phyloP scores from a whole-genome alignment of 2,329 filamentous ascomycete genomes.

The Aspergillus tamarii region DNA sequence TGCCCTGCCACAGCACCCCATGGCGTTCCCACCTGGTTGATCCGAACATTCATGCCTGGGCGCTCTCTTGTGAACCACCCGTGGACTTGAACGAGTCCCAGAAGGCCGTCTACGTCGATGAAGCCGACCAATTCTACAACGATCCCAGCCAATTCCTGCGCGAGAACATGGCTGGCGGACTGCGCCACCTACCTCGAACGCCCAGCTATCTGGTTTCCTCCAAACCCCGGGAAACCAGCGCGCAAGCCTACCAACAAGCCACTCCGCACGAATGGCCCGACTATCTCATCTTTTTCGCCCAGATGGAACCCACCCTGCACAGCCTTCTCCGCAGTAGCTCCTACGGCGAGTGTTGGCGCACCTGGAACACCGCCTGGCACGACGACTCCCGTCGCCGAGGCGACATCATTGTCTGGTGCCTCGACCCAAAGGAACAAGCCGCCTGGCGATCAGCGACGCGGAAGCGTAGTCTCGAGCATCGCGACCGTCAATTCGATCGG shows the following conservation, averaged over 20 bases:
- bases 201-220: constrained; percentile 34
- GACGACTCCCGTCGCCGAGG: constrained; percentile 64
- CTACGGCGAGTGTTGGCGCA: constrained; percentile 63
- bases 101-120: constrained; percentile 75
- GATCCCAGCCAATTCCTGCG: constrained; percentile 63
- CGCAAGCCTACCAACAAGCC: constrained; percentile 9
- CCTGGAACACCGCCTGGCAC: constrained; percentile 65
- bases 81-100: constrained; percentile 65
- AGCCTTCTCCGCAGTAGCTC: constrained; percentile 46
- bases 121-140: constrained; percentile 88
- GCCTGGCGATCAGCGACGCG: constrained; percentile 37
- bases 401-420: constrained; percentile 66
- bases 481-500: constrained; percentile 40
- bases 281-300: constrained; percentile 59
- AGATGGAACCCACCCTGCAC: constrained; percentile 56
- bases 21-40: constrained; percentile 89
- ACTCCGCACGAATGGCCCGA: constrained; percentile 49
- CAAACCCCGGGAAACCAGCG: not conserved
- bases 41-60: constrained; percentile 75
- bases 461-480: constrained; percentile 24
- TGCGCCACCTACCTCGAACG: constrained; percentile 35
- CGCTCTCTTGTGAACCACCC: constrained; percentile 87
- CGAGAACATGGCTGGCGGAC: constrained; percentile 53
- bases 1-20: constrained; percentile 94
- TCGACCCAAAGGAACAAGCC: constrained; percentile 41